Conservation (phyloP, 208 protist species). For the Balamuthia mandrillaris region DNA sequence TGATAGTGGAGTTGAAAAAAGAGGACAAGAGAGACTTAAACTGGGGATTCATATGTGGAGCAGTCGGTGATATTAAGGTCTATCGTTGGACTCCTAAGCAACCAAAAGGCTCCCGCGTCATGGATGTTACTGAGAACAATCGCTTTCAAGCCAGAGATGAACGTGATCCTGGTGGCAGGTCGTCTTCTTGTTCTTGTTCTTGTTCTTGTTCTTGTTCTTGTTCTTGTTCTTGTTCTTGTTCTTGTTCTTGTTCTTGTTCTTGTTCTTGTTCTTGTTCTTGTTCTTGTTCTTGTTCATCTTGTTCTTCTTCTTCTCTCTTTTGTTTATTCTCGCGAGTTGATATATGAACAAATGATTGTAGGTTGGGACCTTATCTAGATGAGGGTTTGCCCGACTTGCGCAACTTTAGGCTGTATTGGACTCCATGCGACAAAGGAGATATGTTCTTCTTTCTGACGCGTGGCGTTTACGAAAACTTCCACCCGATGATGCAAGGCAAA, state of each 20-base stretch:
- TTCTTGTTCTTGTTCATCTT: too few relatives aligned
- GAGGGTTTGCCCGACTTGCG: neutral
- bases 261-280: too few relatives aligned
- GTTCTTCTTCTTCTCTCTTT: too few relatives aligned
- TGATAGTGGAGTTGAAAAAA: too few relatives aligned
- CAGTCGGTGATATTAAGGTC: neutral
- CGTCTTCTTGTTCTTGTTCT: neutral
- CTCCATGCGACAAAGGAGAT: neutral
- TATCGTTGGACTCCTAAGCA: neutral
- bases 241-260: too few relatives aligned
- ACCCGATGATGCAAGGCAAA: neutral
- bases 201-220: neutral
- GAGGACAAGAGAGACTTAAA: too few relatives aligned
- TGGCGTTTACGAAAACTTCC: neutral
- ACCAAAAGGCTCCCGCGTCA: neutral
- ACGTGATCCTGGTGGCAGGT: neutral
- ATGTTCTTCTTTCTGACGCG: neutral
- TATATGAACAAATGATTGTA: neutral
- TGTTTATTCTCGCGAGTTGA: too few relatives aligned
- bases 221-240: too few relatives aligned
- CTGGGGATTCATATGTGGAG: too few relatives aligned
- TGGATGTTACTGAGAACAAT: neutral
- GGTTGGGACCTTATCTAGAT: neutral
- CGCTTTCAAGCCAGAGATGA: neutral
- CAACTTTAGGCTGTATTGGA: neutral